phyloP scores from a whole-genome alignment of 176 grass and related monocot genomes.

The Oryza longistaminata region DNA sequence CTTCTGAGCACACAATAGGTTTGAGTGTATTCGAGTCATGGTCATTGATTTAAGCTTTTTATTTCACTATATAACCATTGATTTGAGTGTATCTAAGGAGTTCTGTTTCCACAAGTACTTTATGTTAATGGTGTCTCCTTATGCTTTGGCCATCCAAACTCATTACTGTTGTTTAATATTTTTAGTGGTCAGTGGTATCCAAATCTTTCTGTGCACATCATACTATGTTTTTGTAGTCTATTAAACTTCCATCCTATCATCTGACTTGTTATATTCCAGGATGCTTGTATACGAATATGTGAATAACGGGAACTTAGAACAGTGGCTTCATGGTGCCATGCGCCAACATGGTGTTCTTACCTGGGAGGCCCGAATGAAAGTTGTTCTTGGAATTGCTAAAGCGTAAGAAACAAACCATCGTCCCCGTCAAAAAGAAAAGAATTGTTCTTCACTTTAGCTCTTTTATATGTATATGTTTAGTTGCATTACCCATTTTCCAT shows the following conservation, averaged over 20 bases:
- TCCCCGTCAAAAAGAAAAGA: neutral
- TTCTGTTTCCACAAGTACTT: neutral
- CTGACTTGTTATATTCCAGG: constrained; percentile 21
- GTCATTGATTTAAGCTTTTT: neutral
- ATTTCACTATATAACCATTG: neutral
- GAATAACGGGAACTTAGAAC: neutral
- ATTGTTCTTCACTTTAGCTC: neutral
- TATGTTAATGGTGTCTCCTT: neutral
- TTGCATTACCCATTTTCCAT: neutral
- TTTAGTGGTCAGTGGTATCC: neutral
- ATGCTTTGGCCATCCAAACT: neutral
- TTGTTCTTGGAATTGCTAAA: constrained; percentile 52
- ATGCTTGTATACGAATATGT: neutral
- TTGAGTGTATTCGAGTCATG: neutral
- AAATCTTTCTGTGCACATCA: neutral
- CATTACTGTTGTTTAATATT: neutral
- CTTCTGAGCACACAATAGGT: neutral
- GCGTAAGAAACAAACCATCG: constrained; percentile 32
- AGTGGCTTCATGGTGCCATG: neutral
- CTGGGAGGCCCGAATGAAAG: neutral
- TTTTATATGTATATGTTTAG: constrained; percentile 8
- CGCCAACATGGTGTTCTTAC: neutral
- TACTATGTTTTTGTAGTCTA: neutral
- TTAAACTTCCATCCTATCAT: neutral
- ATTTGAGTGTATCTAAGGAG: neutral